Evolutionary conservation across 1,284 basidiomycete species (phyloP).

Genomic region (Pseudozyma pruni): DNA sequence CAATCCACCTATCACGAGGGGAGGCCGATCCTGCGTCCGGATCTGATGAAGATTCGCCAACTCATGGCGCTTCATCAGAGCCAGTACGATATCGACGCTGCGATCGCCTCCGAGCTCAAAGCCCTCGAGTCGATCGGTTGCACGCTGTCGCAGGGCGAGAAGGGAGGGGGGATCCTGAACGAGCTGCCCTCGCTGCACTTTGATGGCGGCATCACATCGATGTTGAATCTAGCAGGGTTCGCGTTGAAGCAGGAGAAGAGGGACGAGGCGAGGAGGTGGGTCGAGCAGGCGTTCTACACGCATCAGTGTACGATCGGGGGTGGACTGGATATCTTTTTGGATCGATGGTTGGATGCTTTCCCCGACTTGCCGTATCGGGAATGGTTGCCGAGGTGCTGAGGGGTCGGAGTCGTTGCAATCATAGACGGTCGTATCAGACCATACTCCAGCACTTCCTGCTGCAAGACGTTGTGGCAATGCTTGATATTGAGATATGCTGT

Average conservation of each 20-base stretch:
- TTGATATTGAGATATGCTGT: neutral
- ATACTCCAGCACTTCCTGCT: no score
- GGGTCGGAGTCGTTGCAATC: no score
- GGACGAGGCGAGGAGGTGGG: constrained; percentile 32
- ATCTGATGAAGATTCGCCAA: constrained; percentile 55
- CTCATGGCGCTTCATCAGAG: constrained; percentile 46
- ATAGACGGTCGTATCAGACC: no score
- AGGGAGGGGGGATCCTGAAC: constrained; percentile 22
- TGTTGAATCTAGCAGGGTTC: constrained; percentile 45
- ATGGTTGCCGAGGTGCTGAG: constrained; percentile 34
- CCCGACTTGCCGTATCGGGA: constrained; percentile 33
- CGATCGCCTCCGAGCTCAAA: constrained; percentile 26
- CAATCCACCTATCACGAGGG: constrained; percentile 50
- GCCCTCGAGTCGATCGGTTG: constrained; percentile 46
- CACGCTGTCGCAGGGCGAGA: constrained; percentile 4
- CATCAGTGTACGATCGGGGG: constrained; percentile 63
- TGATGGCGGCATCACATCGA: constrained; percentile 54
- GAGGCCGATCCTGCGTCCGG: constrained; percentile 49
- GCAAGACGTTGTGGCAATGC: no score
- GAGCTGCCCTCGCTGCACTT: constrained; percentile 55
- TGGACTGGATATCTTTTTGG: constrained; percentile 54
- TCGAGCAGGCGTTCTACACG: constrained; percentile 51
- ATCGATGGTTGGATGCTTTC: constrained; percentile 54
- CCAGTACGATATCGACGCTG: constrained; percentile 33
- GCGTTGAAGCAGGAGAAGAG: constrained; percentile 7